Conservation (phyloP, 768 basidiomycete species). For the Fomitopsis serialis region DNA sequence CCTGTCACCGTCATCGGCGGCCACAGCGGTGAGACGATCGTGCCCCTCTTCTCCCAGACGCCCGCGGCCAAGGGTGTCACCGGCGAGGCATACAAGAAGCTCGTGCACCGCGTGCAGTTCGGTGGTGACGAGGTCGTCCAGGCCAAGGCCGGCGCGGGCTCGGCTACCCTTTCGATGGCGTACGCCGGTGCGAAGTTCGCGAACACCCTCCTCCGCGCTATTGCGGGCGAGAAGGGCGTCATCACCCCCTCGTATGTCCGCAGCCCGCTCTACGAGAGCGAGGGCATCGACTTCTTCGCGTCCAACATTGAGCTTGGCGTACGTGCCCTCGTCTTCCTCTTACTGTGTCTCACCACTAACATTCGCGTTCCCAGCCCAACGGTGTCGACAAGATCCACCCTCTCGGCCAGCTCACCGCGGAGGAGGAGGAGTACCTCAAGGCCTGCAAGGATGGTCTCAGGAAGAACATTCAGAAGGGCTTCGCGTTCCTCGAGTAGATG, state of each 20-base stretch:
- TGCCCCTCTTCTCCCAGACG: constrained; percentile 89
- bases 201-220: constrained; percentile 51
- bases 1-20: constrained; percentile 88
- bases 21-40: constrained; percentile 96
- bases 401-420: constrained; percentile 69
- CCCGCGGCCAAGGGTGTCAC: constrained; percentile 61
- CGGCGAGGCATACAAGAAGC: constrained; percentile 68
- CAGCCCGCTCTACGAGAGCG: constrained; percentile 76
- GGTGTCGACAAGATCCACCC: constrained; percentile 94
- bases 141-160: constrained; percentile 88
- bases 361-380: constrained; percentile 41
- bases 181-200: constrained; percentile 74
- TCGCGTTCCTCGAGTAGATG: constrained; percentile 51
- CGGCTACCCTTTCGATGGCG: constrained; percentile 74
- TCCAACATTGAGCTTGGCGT: constrained; percentile 93
- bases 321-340: constrained; percentile 23
- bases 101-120: constrained; percentile 93
- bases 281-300: constrained; percentile 94
- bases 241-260: constrained; percentile 84
- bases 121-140: constrained; percentile 99
- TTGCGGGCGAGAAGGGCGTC: constrained; percentile 63
- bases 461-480: constrained; percentile 98
- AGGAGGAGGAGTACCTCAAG: constrained; percentile 82
- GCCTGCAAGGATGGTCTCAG: constrained; percentile 89
- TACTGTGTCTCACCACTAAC: not conserved